Conservation (phyloP, 208 protist species). For the Leishmania amazonensis region DNA sequence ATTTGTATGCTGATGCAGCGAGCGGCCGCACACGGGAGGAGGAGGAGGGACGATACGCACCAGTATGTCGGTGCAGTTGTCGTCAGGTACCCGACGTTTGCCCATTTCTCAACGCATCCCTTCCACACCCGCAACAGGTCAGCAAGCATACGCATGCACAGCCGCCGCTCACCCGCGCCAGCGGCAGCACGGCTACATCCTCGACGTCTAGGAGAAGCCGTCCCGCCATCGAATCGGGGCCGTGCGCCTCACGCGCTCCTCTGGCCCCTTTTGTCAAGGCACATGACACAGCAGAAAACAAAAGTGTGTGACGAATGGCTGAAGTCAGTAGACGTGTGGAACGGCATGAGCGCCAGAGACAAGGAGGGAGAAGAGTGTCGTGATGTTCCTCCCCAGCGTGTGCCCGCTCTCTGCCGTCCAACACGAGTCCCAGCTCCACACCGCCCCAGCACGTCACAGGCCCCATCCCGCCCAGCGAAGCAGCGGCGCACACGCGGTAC, state of each 20-base stretch:
- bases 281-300: neutral
- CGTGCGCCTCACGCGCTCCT: neutral
- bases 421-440: neutral
- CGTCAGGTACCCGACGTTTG: too few species aligned
- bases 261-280: neutral
- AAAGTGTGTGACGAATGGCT: neutral
- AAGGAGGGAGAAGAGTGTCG: neutral
- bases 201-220: neutral
- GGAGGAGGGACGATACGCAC: neutral
- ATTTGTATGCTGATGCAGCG: neutral
- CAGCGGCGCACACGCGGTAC: neutral
- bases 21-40: neutral
- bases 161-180: neutral
- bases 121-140: neutral
- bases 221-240: neutral
- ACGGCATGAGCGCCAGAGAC: neutral
- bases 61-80: neutral
- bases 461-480: neutral
- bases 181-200: neutral
- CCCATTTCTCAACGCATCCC: too few species aligned
- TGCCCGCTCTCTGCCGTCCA: neutral
- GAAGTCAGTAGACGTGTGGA: neutral
- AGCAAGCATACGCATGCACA: neutral
- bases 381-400: too few species aligned
- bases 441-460: neutral